Conservation (phyloP, 1,284 basidiomycete species). For the Exobasidium rhododendri region DNA sequence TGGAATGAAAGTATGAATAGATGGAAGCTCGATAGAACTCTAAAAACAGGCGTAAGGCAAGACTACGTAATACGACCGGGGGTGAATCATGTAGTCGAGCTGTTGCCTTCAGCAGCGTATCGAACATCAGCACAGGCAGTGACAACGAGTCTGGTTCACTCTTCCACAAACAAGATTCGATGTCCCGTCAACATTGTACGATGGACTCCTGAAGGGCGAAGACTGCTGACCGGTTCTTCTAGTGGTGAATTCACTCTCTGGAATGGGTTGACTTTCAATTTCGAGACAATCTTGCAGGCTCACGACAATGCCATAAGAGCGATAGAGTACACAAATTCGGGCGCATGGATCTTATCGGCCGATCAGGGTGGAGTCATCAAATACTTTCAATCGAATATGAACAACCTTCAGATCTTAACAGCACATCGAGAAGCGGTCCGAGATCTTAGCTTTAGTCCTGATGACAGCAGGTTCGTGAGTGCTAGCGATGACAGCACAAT, state of each 20-base stretch:
- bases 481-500: conserved; percentile 92
- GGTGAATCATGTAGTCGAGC: conserved; percentile 58
- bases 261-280: conserved; percentile 99
- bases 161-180: conserved; percentile 95
- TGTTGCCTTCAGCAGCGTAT: conserved; percentile 87
- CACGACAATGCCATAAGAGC: conserved; percentile 91
- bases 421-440: conserved; percentile 74
- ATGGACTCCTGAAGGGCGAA: conserved; percentile 92
- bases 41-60: conserved; percentile 13
- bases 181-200: conserved; percentile 93
- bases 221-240: conserved; percentile 88
- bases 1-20: conserved; percentile 82
- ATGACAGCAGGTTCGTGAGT: conserved; percentile 86
- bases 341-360: conserved; percentile 82
- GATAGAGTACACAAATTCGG: conserved; percentile 84
- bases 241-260: conserved; percentile 97
- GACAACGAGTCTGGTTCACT: conserved; percentile 93
- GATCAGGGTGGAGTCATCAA: conserved; percentile 94
- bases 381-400: conserved; percentile 98
- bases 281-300: conserved; percentile 95
- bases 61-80: conserved; percentile 14
- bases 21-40: conserved; percentile 70
- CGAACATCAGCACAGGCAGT: conserved; percentile 82
- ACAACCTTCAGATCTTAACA: conserved; percentile 89
- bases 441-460: conserved; percentile 83